These are phyloP conservation scores for Neoascochyta sp. DNA, from an alignment of 2,329 filamentous ascomycete genomes.

Conservation along the genomic window DNA sequence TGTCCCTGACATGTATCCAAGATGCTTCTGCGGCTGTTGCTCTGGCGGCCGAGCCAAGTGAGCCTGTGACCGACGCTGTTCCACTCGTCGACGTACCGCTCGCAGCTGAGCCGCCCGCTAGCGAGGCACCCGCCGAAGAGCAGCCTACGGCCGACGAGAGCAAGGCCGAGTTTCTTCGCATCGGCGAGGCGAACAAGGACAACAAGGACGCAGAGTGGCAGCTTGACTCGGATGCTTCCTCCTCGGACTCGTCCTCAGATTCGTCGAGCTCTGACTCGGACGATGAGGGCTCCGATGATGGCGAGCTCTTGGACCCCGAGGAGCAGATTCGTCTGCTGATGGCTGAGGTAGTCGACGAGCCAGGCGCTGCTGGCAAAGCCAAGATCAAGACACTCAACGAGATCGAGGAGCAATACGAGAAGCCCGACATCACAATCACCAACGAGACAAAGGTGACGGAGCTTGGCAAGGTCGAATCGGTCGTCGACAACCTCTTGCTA, in stretches of 20 bases:
- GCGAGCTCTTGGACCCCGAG: slow-evolving; percentile 68
- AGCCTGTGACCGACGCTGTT: slow-evolving; percentile 15
- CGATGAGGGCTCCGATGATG: slow-evolving; percentile 61
- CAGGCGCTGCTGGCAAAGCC: slow-evolving; percentile 60
- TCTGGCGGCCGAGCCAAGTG: slow-evolving; percentile 13
- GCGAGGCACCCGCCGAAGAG: slow-evolving; percentile 8
- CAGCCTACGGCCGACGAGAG: slow-evolving; percentile 19
- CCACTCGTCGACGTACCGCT: slow-evolving; percentile 12
- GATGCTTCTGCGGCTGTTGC: slow-evolving; percentile 15
- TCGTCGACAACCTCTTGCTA: slow-evolving; percentile 74
- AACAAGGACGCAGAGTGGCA: slow-evolving; percentile 76
- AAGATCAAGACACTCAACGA: slow-evolving; percentile 82
- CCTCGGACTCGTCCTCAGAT: slow-evolving; percentile 49
- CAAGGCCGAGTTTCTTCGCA: slow-evolving; percentile 44
- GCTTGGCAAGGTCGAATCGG: slow-evolving; percentile 70
- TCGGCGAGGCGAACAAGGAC: slow-evolving; percentile 45
- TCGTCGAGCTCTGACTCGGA: slow-evolving; percentile 49
- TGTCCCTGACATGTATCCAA: slow-evolving; percentile 21
- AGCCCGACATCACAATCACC: slow-evolving; percentile 75
- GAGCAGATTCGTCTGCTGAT: slow-evolving; percentile 83
- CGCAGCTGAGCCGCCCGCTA: slow-evolving; percentile 7
- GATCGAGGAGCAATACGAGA: slow-evolving; percentile 47
- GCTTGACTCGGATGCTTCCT: slow-evolving; percentile 58
- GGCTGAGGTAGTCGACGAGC: slow-evolving; percentile 76
- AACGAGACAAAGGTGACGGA: slow-evolving; percentile 71